Evolutionary conservation across 345 rosid species (phyloP).

Genomic region (thale cress (Arabidopsis thaliana)): DNA sequence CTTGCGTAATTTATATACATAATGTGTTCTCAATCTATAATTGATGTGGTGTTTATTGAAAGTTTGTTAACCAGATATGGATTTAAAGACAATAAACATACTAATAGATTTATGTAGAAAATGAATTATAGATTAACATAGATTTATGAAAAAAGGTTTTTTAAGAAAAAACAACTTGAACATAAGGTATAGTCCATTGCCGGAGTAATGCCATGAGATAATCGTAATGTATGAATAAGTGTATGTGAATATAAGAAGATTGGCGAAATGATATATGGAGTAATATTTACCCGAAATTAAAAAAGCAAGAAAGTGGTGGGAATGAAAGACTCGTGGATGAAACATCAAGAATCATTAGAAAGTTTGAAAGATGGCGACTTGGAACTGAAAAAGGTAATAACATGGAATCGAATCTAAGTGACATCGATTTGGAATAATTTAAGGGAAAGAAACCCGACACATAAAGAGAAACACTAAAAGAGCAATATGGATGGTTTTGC

Average conservation of each 20-base stretch:
- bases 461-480: slow-evolving; percentile 42
- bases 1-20: background rate
- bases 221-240: too few species aligned
- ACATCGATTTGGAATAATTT: slow-evolving; percentile 23
- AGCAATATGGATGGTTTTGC: slow-evolving; percentile 40
- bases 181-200: too few species aligned
- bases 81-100: background rate
- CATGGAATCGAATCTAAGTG: slow-evolving; percentile 32
- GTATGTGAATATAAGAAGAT: too few species aligned
- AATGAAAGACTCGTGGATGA: slow-evolving; percentile 30
- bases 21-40: background rate
- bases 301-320: slow-evolving; percentile 20
- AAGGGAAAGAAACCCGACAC: slow-evolving; percentile 31
- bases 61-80: background rate
- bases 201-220: too few species aligned
- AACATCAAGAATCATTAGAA: slow-evolving; percentile 20
- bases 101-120: background rate
- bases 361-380: slow-evolving; percentile 13
- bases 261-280: too few species aligned
- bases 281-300: too few species aligned
- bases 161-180: too few species aligned
- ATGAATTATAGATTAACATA: background rate
- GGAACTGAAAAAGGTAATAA: slow-evolving; percentile 32
- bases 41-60: background rate
- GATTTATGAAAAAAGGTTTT: background rate